A percentile compares a stretch with the other conserved stretches of the same genome.
Evolutionary conservation across 129 eudicot genomes (phyloP).

Genomic region (Pittosporum tobira): DNA sequence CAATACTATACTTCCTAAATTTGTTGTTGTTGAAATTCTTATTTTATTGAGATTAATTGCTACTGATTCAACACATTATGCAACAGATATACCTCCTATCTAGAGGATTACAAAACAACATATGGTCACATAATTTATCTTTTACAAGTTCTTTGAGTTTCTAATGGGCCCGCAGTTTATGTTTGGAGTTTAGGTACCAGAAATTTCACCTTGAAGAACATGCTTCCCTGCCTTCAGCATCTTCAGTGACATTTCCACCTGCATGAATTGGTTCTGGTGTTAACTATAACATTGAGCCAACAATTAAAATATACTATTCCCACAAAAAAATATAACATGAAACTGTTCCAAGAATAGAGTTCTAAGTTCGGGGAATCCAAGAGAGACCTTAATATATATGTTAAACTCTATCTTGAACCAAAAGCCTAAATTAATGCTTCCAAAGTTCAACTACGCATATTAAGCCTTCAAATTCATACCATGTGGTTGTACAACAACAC

Average conservation of each 20-base stretch:
- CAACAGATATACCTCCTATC: background rate
- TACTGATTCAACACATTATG: no score
- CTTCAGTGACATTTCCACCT: conserved; percentile 79
- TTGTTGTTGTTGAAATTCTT: no score
- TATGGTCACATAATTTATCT: background rate
- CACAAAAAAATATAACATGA: background rate
- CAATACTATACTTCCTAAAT: no score
- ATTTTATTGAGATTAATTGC: no score
- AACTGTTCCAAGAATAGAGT: no score
- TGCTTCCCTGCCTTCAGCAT: conserved; percentile 88
- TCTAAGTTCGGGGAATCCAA: no score
- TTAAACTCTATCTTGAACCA: no score
- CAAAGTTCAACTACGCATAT: no score
- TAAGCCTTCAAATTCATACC: no score
- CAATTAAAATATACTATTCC: background rate
- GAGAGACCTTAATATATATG: no score
- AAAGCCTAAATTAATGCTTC: no score
- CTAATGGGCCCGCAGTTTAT: background rate
- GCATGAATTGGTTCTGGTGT: conserved; percentile 21
- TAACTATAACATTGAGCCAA: background rate
- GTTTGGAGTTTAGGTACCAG: background rate
- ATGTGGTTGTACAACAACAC: no score
- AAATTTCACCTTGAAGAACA: conserved; percentile 73
- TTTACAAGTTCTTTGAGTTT: background rate
- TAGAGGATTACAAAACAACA: background rate